Base-by-base conservation (phyloP, 768 basidiomycete genomes). In the Mrakia blollopis region DNA sequence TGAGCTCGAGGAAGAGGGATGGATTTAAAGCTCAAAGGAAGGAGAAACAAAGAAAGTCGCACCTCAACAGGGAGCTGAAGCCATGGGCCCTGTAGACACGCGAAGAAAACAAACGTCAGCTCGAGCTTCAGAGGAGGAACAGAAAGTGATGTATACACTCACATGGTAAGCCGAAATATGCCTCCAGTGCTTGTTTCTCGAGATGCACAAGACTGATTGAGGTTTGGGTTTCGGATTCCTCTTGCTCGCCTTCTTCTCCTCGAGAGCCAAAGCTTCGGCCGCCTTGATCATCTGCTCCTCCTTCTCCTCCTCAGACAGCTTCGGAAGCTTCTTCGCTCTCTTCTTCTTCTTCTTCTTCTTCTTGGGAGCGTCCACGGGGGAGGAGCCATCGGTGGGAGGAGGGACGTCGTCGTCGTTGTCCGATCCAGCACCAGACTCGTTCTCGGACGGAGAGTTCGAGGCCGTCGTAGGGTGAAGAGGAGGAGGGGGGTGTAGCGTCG, bases 131-230 rank as follows among this genome's bases (percentile, higher is more conserved):
- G 74, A 75, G 32, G 61, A 57, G 25, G 25, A 57, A 11, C 28
- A 57, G 25, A 78, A 79, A 18, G 37, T 50, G 50, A 28, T 18
- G 47, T 75, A 63, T 50, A 70, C 57, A 77, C 74, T 70, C 52
- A 72, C 75, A 35, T 77, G 73, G 50, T 63, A 65, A 39, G 69
- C 69, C 32, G 71, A 76, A 54, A 78, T 94, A 81, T 93, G 94
- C 39, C 90, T 89, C 93, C 93, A 94, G 81, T 95, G 93, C 83
- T 95, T 95, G 85, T 94, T 94, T 80, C 93, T 88, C 84, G 91
- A 92, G 80, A 95, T 94, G 82, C 91, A 92, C 4, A 94, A 87
- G 50, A 91, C 88, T 0, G 90, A 87, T 23, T 89, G 47, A 50
- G 73, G 63, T 23, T 44, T 70, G 3, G 61, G 71, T 21, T 73